Conservation (phyloP, 306 rosid genomes). For the Phaseolus lunatus region DNA sequence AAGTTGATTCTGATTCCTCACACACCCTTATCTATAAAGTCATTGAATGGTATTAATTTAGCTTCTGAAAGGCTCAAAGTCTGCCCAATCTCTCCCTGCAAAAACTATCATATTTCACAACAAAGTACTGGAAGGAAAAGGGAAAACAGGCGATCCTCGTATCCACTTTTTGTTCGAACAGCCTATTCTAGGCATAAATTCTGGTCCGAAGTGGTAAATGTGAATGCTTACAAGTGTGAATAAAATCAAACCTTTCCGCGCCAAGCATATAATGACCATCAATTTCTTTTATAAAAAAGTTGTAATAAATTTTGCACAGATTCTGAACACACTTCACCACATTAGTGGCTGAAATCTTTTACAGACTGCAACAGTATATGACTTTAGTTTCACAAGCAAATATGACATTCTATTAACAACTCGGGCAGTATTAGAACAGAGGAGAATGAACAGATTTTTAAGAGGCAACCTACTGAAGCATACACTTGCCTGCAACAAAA, state of each 20-base stretch:
- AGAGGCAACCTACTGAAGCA: slow-evolving; percentile 37
- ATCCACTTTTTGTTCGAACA: neutral
- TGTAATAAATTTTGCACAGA: slow-evolving; percentile 32
- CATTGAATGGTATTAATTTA: slow-evolving; percentile 21
- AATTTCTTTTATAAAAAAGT: slow-evolving; percentile 21
- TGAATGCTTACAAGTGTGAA: slow-evolving; percentile 13
- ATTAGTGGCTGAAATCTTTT: slow-evolving; percentile 24
- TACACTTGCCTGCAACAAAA: slow-evolving; percentile 1
- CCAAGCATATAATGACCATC: slow-evolving; percentile 6
- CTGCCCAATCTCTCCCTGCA: slow-evolving; percentile 3
- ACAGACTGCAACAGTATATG: slow-evolving; percentile 17
- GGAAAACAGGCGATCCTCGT: neutral
- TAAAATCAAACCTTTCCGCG: slow-evolving; percentile 14
- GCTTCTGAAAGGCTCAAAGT: slow-evolving; percentile 36
- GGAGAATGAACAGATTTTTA: slow-evolving; percentile 27
- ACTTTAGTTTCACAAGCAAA: slow-evolving; percentile 36
- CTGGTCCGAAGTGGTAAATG: neutral
- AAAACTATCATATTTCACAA: neutral
- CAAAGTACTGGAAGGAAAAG: neutral
- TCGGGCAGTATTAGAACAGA: slow-evolving; percentile 10
- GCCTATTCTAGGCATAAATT: slow-evolving; percentile 20
- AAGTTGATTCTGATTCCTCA: slow-evolving; percentile 40
- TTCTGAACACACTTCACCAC: slow-evolving; percentile 31
- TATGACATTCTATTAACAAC: slow-evolving; percentile 16
- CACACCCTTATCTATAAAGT: slow-evolving; percentile 38